Conservation (phyloP, 2,329 filamentous ascomycete species). For the Davidsoniella eucalypti region DNA sequence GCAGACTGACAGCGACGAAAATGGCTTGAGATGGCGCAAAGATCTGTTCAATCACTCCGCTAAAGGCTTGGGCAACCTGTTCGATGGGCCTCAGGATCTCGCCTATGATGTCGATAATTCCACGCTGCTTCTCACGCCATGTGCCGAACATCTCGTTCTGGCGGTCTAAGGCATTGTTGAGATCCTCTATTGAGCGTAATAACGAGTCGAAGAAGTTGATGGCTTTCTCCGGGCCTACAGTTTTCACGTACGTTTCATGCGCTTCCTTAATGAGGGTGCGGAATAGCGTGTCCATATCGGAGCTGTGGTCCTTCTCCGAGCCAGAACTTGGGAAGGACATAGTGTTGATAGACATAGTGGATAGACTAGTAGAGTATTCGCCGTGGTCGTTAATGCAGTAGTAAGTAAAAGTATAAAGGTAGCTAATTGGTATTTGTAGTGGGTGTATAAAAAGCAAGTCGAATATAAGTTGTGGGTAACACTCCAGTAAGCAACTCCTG, state of each 20-base stretch:
- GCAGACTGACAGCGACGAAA: slow-evolving; percentile 26
- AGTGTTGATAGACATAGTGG: background rate
- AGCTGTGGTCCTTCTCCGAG: background rate
- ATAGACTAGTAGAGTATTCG: background rate
- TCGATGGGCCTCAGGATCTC: slow-evolving; percentile 22
- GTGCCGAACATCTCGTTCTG: slow-evolving; percentile 13
- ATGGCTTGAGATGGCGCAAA: slow-evolving; percentile 27
- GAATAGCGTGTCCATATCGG: slow-evolving; percentile 13
- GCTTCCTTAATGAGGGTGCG: slow-evolving; percentile 12
- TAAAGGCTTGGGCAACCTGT: slow-evolving; percentile 23
- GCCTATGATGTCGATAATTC: slow-evolving; percentile 13
- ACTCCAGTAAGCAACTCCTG: no score
- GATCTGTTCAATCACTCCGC: slow-evolving; percentile 22
- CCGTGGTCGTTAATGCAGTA: background rate
- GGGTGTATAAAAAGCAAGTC: no score
- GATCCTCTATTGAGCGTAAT: slow-evolving; percentile 10
- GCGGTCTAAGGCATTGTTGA: slow-evolving; percentile 7
- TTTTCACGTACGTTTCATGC: slow-evolving; percentile 9
- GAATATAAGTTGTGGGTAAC: no score
- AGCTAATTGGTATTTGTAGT: no score
- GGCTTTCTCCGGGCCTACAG: slow-evolving; percentile 4
- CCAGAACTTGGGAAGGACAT: slow-evolving; percentile 1
- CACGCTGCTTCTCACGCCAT: slow-evolving; percentile 12
- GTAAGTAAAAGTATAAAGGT: background rate
- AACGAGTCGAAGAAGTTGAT: slow-evolving; percentile 9